Evolutionary conservation across 176 grass and related monocot species (phyloP).

Genomic region (Urochloa ruziziensis): DNA sequence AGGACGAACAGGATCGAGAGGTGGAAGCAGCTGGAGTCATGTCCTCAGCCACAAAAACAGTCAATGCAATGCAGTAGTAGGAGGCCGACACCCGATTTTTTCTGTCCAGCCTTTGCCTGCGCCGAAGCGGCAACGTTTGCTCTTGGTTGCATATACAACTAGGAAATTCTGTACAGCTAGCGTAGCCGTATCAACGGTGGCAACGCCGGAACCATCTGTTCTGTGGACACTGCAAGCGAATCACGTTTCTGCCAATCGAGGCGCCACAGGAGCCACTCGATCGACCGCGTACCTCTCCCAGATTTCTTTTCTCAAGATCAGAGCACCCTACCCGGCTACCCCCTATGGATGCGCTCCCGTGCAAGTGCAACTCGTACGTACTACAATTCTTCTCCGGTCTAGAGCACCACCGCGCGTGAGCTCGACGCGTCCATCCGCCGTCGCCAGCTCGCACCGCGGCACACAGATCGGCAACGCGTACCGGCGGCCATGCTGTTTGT

Average conservation of each 20-base stretch:
- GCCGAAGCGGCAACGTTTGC: not conserved
- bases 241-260: slow-evolving; percentile 31
- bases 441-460: no score
- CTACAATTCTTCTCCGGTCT: not conserved
- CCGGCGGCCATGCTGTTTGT: no score
- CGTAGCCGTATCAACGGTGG: not conserved
- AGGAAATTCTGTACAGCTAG: no score
- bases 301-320: not conserved
- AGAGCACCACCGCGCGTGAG: not conserved
- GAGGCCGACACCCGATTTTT: not conserved
- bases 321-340: not conserved
- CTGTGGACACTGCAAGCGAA: not conserved
- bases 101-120: not conserved
- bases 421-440: not conserved
- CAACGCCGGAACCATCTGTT: not conserved
- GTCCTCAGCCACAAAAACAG: not conserved
- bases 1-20: not conserved
- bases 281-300: not conserved
- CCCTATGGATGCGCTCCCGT: not conserved
- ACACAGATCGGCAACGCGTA: no score
- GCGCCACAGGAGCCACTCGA: not conserved
- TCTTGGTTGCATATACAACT: not conserved
- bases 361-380: not conserved
- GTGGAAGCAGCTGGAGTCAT: not conserved
- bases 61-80: not conserved